Evolutionary conservation across 2,329 filamentous ascomycete species (phyloP), one percentile per base, ranked within the genome.

Genomic region (Juglanconis oblonga): DNA sequence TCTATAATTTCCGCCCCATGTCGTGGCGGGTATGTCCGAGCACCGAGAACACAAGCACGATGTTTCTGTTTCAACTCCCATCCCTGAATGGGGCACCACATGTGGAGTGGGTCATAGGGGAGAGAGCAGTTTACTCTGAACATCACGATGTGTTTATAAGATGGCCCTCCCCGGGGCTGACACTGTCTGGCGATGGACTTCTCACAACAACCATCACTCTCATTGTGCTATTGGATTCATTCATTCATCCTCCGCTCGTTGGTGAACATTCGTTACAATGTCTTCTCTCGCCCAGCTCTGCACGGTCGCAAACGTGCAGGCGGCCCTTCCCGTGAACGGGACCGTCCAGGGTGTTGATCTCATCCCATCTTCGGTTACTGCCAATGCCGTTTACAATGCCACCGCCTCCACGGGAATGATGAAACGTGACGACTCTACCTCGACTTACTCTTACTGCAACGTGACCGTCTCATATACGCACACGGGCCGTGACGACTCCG

Each of bases 241-340:
- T 47, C 32, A 47, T 14, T 47, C 31, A 8, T 35, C 47, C 40
- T 36, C 31, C 29, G 11, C 5, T 11, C n/a, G 50, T 10, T 29
- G 4, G 17, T 24, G 3, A 17, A 38, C 38, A 52, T 36, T 52
- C 40, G 48, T 35, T 50, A 53, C 48, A 5, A 61, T 59, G 52
- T 62, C 61, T 32, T 73, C 74, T 11, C 74, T 79, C 40, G 59
- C 71, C 33, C 72, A 77, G 61, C 63, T 79, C 31, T 79, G 77
- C 65, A 78, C 76, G 2, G 69, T 76, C 6, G 69, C 72, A 38
- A 74, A 78, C 58, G 72, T 80, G n/a, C 71, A 73, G 62, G 70
- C 75, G 13, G 70, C 73, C 17, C 66, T 79, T 6, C 77, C 77
- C 5, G 67, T 75, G 31, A 75, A 78, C 58, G 76, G 75, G 5